Conservation (phyloP, 495 filamentous ascomycete species). For the Cercophora newfieldiana region DNA sequence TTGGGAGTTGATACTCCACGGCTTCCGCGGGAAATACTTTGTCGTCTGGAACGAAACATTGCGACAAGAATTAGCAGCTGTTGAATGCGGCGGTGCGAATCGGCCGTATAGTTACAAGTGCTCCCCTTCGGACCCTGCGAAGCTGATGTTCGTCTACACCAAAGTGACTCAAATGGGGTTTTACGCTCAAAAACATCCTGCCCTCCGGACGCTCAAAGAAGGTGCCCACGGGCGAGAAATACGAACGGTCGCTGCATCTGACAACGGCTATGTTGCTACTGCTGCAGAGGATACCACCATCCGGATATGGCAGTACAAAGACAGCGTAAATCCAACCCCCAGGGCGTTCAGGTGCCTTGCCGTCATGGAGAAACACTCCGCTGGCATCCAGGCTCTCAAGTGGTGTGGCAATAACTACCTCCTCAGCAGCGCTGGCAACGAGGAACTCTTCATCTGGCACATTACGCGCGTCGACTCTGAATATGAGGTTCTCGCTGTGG, state of each 20-base stretch:
- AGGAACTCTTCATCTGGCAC: constrained; percentile 87
- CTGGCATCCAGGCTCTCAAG: constrained; percentile 78
- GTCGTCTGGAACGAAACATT: constrained; percentile 73
- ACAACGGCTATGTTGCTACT: constrained; percentile 66
- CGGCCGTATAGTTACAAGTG: constrained; percentile 67
- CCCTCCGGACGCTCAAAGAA: constrained; percentile 55
- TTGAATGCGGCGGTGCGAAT: constrained; percentile 83
- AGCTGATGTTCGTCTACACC: constrained; percentile 53
- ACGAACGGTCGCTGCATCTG: constrained; percentile 67
- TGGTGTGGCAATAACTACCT: constrained; percentile 72
- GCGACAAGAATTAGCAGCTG: constrained; percentile 61
- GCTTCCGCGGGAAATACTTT: constrained; percentile 77
- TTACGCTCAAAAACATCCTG: constrained; percentile 48
- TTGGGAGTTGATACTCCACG: constrained; percentile 66
- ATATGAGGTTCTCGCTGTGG: constrained; percentile 55
- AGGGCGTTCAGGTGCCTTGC: constrained; percentile 51
- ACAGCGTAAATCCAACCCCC: background rate
- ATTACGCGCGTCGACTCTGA: constrained; percentile 53
- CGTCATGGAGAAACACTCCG: constrained; percentile 71
- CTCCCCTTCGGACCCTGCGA: constrained; percentile 27
- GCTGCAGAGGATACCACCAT: constrained; percentile 89
- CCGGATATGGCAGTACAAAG: constrained; percentile 59
- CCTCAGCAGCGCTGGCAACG: constrained; percentile 80
- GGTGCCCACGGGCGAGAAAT: constrained; percentile 90
- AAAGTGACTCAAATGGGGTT: constrained; percentile 55